Base-by-base conservation (phyloP, 2,329 filamentous ascomycete species). In the Paramyrothecium roridum region DNA sequence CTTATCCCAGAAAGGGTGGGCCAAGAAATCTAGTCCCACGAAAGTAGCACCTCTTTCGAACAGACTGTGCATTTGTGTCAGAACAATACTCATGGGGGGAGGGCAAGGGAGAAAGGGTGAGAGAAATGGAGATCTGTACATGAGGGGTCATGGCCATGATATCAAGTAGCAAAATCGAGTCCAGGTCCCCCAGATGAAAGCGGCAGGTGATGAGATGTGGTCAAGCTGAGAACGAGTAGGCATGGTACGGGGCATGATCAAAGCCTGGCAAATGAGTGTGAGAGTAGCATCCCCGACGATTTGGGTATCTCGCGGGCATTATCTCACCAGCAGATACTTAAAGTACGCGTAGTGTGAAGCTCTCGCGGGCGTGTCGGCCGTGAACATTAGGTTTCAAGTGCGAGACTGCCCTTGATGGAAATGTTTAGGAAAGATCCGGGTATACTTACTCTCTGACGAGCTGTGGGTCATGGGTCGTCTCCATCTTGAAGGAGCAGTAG, bases 391-490 rank as follows among this genome's bases (percentile, higher is more conserved):
- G 64, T 67, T 64, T 66, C 68, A 67, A 6, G 37, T 67, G 71
- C 67, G 67, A 73, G 70, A 72, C 71, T 73, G 74, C 73, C 74
- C 71, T 43, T 71, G 70, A 70, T 69, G 67, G 71, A 76, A 76
- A 76, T 77, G 83, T 87, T 80, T 83, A 78, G 82, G 82, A 86
- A 87, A 86, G 80, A 78, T 76, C 74, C 70, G 65, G 61, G 59
- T 76, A 79, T 83, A 98, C 95, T 98, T 96, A 99, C 95, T 98
- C 95, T 96, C 95, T 88, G 79, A 97, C 96, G 75, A 96, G 83
- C 71, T 96, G 90, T 67, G 91, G 84, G 71, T 96, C 92, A 77
- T 99, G 95, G 65, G 90, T 95, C 56, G 95, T 98, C 72, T 98
- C 92, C 78, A 95, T 92, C 75, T 98, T 98, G 85, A 98, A 98